A percentile compares a stretch with the other conserved stretches of the same genome.
Conservation (phyloP, 2,329 filamentous ascomycete species). For the Chrysoporthe austroafricana region DNA sequence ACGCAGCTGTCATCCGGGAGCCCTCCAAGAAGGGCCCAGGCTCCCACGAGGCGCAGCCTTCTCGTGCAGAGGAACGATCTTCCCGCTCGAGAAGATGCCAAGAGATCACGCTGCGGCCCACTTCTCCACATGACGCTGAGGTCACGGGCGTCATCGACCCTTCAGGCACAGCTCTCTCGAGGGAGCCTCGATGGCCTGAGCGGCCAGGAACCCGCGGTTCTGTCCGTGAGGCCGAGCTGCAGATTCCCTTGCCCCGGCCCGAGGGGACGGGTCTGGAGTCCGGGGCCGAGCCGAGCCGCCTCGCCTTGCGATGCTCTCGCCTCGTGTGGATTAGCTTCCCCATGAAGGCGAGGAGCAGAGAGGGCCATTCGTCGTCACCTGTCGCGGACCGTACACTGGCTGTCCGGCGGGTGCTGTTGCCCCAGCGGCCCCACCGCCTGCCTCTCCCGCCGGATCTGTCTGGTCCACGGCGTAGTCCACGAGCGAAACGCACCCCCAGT, state of each 20-base stretch:
- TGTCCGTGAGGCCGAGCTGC: background rate
- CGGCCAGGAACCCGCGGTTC: background rate
- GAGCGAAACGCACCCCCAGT: background rate
- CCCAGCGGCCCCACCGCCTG: too few relatives aligned
- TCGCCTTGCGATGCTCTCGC: background rate
- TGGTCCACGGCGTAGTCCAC: background rate
- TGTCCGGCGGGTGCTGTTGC: background rate
- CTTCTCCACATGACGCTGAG: slow-evolving; percentile 1
- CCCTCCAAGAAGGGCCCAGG: background rate
- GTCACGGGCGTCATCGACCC: background rate
- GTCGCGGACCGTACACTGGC: background rate
- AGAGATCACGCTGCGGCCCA: background rate
- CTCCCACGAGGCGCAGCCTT: background rate
- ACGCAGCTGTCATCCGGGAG: background rate
- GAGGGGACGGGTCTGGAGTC: background rate
- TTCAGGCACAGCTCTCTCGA: background rate
- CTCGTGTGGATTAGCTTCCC: background rate
- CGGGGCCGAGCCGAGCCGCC: background rate
- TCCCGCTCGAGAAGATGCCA: background rate
- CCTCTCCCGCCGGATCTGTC: too few relatives aligned
- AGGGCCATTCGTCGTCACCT: background rate
- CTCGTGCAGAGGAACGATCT: background rate
- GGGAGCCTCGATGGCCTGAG: background rate
- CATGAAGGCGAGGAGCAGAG: background rate
- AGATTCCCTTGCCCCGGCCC: background rate